Evolutionary conservation across 129 eudicot species (phyloP).

Genomic region (Escallonia rubra): DNA sequence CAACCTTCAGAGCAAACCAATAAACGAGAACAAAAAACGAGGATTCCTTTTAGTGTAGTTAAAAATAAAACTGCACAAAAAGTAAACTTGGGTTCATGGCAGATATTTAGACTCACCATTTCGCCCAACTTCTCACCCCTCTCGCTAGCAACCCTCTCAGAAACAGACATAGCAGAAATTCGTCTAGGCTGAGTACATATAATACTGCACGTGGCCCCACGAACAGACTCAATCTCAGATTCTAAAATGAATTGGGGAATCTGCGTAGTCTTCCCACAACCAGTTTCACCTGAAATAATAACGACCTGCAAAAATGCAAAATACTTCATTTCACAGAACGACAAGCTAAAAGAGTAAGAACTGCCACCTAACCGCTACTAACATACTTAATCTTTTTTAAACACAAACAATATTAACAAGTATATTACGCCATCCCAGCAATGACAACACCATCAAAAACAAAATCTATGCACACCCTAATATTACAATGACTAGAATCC

Average conservation of each 20-base stretch:
- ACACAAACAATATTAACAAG: too few species aligned
- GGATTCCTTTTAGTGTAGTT: too few species aligned
- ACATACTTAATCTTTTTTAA: too few species aligned
- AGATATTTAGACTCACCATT: conserved; percentile 49
- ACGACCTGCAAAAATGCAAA: conserved; percentile 57
- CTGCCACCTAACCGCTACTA: too few species aligned
- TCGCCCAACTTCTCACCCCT: conserved; percentile 91
- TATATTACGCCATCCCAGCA: too few species aligned
- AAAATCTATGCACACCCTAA: too few species aligned
- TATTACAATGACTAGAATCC: too few species aligned
- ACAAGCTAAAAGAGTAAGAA: too few species aligned
- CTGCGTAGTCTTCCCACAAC: conserved; percentile 99
- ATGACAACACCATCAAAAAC: too few species aligned
- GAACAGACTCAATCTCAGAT: conserved; percentile 60
- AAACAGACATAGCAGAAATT: conserved; percentile 94
- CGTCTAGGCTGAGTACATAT: conserved; percentile 97
- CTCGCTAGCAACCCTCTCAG: conserved; percentile 94
- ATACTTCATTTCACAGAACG: neutral
- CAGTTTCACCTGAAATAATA: conserved; percentile 99
- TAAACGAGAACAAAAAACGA: neutral
- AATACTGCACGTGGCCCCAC: conserved; percentile 81
- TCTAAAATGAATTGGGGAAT: conserved; percentile 96
- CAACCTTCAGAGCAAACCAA: conserved; percentile 48
- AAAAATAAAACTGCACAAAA: too few species aligned
- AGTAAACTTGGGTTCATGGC: neutral